Conservation (phyloP, 2,329 filamentous ascomycete genomes). For the Apiospora saccharicola region DNA sequence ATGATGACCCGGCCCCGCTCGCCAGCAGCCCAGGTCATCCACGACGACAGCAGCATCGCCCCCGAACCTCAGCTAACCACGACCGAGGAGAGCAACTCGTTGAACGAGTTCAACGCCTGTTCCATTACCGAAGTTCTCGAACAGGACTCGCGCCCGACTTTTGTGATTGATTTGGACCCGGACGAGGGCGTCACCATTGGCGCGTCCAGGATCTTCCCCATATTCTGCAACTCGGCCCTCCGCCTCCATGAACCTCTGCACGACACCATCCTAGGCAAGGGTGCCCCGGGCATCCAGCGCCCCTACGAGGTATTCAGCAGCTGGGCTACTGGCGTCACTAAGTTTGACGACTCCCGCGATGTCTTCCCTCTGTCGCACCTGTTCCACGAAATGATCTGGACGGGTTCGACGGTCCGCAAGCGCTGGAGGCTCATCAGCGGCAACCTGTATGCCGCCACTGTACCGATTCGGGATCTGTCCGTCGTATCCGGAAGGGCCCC, state of each 20-base stretch:
- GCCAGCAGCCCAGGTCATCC: neutral
- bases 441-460: conserved; percentile 44
- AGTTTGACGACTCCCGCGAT: conserved; percentile 53
- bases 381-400: conserved; percentile 46
- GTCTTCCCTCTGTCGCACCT: conserved; percentile 52
- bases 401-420: conserved; percentile 46
- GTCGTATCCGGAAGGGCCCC: conserved; percentile 31
- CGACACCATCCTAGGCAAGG: conserved; percentile 38
- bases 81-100: conserved; percentile 24
- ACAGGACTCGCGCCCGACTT: conserved; percentile 47
- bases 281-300: neutral
- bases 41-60: neutral
- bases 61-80: neutral
- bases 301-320: conserved; percentile 47
- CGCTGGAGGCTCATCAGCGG: conserved; percentile 52
- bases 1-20: neutral
- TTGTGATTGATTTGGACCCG: conserved; percentile 48
- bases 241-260: conserved; percentile 43
- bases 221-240: conserved; percentile 47
- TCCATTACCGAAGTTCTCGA: conserved; percentile 43
- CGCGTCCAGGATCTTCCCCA: conserved; percentile 38
- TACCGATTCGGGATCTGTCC: conserved; percentile 37
- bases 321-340: conserved; percentile 51
- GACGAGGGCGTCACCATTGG: conserved; percentile 37
- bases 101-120: conserved; percentile 35